A percentile compares a stretch with the other conserved stretches of the same genome.
phyloP scores from a whole-genome alignment of 768 basidiomycete genomes.

The Xerocomellus amylosporus region DNA sequence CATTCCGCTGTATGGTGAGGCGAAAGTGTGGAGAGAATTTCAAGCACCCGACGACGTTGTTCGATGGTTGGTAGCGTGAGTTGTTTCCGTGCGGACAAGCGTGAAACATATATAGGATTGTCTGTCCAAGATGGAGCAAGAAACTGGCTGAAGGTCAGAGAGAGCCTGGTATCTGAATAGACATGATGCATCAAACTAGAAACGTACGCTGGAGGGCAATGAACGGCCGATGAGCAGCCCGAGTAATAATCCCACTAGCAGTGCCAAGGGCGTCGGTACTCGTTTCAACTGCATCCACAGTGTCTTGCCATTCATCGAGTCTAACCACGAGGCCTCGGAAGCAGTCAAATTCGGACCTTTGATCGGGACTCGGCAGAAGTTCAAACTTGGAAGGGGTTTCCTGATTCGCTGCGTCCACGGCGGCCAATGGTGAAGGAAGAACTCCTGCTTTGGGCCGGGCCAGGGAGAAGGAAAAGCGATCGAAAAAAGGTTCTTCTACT shows the following conservation, averaged over 20 bases:
- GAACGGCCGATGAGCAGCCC: conserved; percentile 57
- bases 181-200: not conserved
- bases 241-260: conserved; percentile 59
- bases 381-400: not conserved
- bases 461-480: not conserved
- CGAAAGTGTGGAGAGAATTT: conserved; percentile 81
- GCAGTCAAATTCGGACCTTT: not conserved
- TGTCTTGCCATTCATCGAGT: conserved; percentile 28
- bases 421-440: not conserved
- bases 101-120: conserved; percentile 45
- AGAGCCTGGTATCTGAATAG: not conserved
- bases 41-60: conserved; percentile 82
- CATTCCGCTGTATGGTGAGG: conserved; percentile 94
- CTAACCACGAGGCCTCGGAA: not conserved
- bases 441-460: not conserved
- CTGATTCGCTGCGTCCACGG: no score
- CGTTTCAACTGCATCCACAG: conserved; percentile 38
- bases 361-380: not conserved
- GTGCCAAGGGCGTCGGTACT: conserved; percentile 52
- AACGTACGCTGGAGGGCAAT: conserved; percentile 38
- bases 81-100: conserved; percentile 56
- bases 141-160: conserved; percentile 16
- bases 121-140: conserved; percentile 50
- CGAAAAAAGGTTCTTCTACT: not conserved
- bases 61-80: conserved; percentile 75